Conservation (phyloP, 2,329 filamentous ascomycete genomes). For the Xylaria sp. region DNA sequence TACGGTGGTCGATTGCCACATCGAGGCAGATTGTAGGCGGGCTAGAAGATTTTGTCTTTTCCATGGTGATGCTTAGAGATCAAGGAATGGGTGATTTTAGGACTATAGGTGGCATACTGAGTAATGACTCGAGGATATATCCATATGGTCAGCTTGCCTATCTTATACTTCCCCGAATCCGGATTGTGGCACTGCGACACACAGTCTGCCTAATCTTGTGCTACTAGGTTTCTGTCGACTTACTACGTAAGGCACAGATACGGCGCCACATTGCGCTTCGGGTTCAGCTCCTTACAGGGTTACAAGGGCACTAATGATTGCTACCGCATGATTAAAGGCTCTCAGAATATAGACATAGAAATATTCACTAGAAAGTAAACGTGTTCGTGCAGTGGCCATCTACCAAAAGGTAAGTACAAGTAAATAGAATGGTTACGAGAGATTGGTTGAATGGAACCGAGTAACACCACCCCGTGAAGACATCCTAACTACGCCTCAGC, state of each 20-base stretch:
- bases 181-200: neutral
- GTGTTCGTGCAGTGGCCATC: neutral
- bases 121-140: neutral
- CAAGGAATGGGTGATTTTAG: neutral
- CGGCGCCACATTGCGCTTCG: neutral
- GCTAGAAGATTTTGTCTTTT: neutral
- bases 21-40: slow-evolving; percentile 10
- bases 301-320: neutral
- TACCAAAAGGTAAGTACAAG: neutral
- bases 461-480: neutral
- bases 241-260: neutral
- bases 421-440: neutral
- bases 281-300: neutral
- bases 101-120: neutral
- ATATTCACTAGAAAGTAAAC: neutral
- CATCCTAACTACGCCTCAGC: neutral
- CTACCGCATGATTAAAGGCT: neutral
- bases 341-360: neutral
- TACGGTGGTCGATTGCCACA: slow-evolving; percentile 22
- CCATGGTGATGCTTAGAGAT: neutral
- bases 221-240: neutral
- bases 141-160: neutral
- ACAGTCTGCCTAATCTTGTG: neutral
- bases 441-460: neutral
- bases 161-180: neutral